Evolutionary conservation across 1,139 yeast species (phyloP), one percentile per base, ranked within the genome.

Genomic region (Pneumocystis sp.): DNA sequence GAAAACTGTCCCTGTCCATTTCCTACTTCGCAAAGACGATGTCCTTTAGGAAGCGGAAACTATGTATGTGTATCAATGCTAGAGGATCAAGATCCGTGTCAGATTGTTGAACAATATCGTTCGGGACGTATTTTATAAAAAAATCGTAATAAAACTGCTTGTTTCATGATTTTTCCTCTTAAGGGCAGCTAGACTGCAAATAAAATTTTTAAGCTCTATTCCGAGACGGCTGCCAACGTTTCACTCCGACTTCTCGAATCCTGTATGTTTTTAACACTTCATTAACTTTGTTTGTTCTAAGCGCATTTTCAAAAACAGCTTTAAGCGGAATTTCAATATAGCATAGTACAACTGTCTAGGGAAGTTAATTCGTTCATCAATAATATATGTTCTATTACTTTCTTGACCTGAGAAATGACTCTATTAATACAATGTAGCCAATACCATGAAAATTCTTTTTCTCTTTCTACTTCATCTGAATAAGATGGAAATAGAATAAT

Each of bases 1-100:
- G 73, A 80, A 34, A 85, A 85, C 66, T 93, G 98, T 74, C 96
- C 97, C 0, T 93, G 98, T 74, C 90, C 89, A 10, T 91, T 83
- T 73, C 93, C 96, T 0, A 83, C 84, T 65, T 85, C 96, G 1
- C 96, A 93, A 74, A 73, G 87, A 68, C 85, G 89, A 72, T 93
- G 98, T 6, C 77, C 89, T 64, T 96, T 97, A 0, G 84, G 83
- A 68, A 81, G 83, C 34, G 80, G 82, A 66, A 78, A 78, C 64
- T 86, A 78, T 72, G 79, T 90, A 17, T 93, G 98, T 74, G 86
- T 93, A 63, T 86, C 95, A 72, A 19, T 75, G 75, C n/a, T 71
- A 77, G 25, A 76, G 71, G 62, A 77, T 80, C 64, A 70, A 69
- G 8, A 77, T 71, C 67, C 79, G 77, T 7, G 68, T 67, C 34